Conservation (phyloP, 164 flowering plant species). For the Litsea cubeba region DNA sequence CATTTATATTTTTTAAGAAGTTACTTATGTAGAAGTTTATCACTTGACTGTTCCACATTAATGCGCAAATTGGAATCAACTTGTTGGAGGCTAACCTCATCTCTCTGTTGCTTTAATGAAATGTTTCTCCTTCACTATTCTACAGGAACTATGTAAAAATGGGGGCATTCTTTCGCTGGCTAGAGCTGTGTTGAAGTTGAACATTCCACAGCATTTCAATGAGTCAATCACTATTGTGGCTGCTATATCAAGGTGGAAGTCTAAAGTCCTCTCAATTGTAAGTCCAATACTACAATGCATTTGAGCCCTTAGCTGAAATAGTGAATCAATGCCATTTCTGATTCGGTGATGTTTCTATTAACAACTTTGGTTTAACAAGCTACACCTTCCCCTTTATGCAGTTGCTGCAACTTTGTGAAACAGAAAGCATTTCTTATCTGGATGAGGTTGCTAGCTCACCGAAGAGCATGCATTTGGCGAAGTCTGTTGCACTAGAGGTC, state of each 20-base stretch:
- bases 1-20: not conserved
- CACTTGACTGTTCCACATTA: not conserved
- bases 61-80: not conserved
- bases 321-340: not conserved
- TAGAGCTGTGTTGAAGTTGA: conserved; percentile 56
- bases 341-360: conserved; percentile 5
- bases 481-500: conserved; percentile 79
- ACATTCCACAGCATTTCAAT: conserved; percentile 24
- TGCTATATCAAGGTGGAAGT: conserved; percentile 76
- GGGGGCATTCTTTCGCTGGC: conserved; percentile 80
- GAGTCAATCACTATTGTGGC: conserved; percentile 45
- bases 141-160: conserved; percentile 79
- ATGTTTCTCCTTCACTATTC: conserved; percentile 3
- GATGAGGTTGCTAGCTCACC: conserved; percentile 88
- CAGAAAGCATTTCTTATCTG: conserved; percentile 86
- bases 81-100: not conserved
- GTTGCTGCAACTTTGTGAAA: conserved; percentile 90
- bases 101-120: not conserved
- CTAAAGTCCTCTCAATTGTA: conserved; percentile 82
- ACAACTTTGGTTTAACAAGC: conserved; percentile 8
- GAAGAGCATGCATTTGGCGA: conserved; percentile 64
- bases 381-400: conserved; percentile 34
- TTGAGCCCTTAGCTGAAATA: conserved; percentile 3
- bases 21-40: not conserved
- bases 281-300: conserved; percentile 27